Conservation (phyloP, 1,284 basidiomycete genomes). For the Taiwanofungus camphoratus region DNA sequence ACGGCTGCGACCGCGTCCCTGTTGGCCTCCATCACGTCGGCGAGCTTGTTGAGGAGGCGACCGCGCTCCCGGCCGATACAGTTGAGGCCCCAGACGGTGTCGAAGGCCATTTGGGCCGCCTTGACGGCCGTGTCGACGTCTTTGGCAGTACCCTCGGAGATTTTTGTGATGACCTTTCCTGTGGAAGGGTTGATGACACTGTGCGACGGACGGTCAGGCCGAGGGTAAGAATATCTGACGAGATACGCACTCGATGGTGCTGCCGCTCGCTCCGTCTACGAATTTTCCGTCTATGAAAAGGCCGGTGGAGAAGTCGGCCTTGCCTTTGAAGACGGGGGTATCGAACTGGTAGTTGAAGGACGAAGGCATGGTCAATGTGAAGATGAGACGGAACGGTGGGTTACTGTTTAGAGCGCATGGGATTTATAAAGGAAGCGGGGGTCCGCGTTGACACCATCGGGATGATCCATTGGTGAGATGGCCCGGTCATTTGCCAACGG, state of each 20-base stretch:
- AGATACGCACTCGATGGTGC: conserved; percentile 59
- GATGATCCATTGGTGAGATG: conserved; percentile 1
- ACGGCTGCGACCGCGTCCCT: conserved; percentile 70
- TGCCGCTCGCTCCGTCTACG: conserved; percentile 59
- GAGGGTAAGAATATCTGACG: background rate
- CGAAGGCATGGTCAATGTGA: conserved; percentile 29
- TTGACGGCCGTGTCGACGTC: conserved; percentile 78
- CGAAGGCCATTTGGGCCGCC: conserved; percentile 74
- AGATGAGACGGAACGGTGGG: conserved; percentile 3
- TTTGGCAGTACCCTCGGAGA: conserved; percentile 61
- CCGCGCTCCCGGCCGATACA: conserved; percentile 58
- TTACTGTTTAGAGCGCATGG: background rate
- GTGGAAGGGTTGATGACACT: conserved; percentile 81
- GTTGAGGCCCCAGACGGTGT: conserved; percentile 71
- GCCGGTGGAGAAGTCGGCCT: conserved; percentile 64
- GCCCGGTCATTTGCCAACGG: conserved; percentile 2
- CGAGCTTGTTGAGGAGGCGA: conserved; percentile 65
- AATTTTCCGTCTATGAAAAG: conserved; percentile 84
- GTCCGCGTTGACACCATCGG: background rate
- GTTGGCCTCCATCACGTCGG: conserved; percentile 68
- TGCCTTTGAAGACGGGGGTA: conserved; percentile 64
- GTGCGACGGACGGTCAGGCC: too few species aligned
- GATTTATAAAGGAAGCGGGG: conserved; percentile 1
- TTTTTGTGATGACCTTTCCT: conserved; percentile 63
- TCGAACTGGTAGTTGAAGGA: conserved; percentile 57